Evolutionary conservation across 176 grass and related monocot species (phyloP), one percentile per base, ranked within the genome.

Genomic region (Chrysopogon serrulatus): DNA sequence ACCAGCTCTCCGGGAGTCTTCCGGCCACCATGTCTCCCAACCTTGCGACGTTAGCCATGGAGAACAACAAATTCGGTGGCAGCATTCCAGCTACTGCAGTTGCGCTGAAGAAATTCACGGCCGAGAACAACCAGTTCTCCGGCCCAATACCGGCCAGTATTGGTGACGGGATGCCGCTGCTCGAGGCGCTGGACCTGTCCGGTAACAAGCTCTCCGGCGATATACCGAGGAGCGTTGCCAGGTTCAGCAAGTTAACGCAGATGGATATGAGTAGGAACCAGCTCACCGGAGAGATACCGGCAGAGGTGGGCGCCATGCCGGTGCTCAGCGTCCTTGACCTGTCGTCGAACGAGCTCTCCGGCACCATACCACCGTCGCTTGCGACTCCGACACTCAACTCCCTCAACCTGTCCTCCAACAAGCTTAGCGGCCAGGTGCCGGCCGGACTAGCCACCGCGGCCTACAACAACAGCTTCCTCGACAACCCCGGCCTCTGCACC

Each of bases 401-500:
- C 37, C 87, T 98, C 24, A 96, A 98, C 81, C 86, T 99, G 24
- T 99, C 96, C 17, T 94, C 89, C 23, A 96, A 99, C 87, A 76
- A 89, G 62, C 84, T 99, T 61, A 68, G 57, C n/a, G 93, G 96
- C 26, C 65, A 85, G 60, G 81, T 99, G 33, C 96, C 96, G 7
- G 74, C 41, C 8, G 62, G 0, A 12, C 43, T 99, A 3, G 89
- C 90, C 68, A 93, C 1, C 57, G 24, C 31, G 9, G 89, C 83
- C 6, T 84, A 90, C 54, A 83, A 77, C 28, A 21, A 32, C 2
- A 98, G 96, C 87, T 99, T 99, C 85, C 82, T 93, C 10, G 73
- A 77, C 35, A 99, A 96, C 82, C 91, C 83, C 5, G 67, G 39
- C 18, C 93, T 99, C 77, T 99, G 96, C 73, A 74, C 84, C n/a